Percentiles rank a stretch among this genome's conserved stretches.
Conservation (phyloP, 805 yeast species). For the Candida chauliodis region DNA sequence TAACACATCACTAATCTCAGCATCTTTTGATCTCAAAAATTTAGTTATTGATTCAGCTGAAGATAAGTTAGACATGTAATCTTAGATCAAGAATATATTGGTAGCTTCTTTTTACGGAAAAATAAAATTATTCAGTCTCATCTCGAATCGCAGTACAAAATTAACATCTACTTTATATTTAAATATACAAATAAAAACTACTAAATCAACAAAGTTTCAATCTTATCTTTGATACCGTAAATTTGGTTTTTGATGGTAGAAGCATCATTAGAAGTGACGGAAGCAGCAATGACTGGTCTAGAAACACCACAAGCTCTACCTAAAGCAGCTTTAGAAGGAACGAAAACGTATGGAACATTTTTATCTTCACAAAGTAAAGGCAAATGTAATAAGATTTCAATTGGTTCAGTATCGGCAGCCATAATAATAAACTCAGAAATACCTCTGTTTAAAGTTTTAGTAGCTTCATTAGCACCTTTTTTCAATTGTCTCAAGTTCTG, state of each 20-base stretch:
- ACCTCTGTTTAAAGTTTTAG: conserved; percentile 99
- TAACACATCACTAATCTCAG: conserved; percentile 40
- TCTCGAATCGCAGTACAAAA: conserved; percentile 1
- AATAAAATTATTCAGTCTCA: conserved; percentile 3
- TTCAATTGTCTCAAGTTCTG: conserved; percentile 97
- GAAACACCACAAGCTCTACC: conserved; percentile 99
- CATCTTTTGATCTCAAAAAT: conserved; percentile 52
- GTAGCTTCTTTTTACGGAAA: neutral
- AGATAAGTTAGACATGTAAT: conserved; percentile 2
- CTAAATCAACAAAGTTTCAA: conserved; percentile 93
- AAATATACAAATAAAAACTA: neutral
- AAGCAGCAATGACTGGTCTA: conserved; percentile 98
- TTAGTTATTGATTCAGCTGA: conserved; percentile 51
- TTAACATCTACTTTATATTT: neutral
- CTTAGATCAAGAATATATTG: too few relatives aligned
- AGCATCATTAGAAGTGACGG: conserved; percentile 97
- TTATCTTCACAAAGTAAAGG: conserved; percentile 98
- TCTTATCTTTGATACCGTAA: conserved; percentile 97
- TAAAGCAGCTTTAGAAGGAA: conserved; percentile 96
- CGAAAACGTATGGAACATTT: conserved; percentile 98
- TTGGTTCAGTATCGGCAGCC: conserved; percentile 99
- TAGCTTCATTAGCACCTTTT: conserved; percentile 99
- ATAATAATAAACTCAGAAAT: conserved; percentile 97
- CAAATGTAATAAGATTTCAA: conserved; percentile 94
- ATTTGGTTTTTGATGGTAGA: conserved; percentile 96